phyloP scores from a whole-genome alignment of 1,284 basidiomycete genomes.

The Pisolithus thermaeus region DNA sequence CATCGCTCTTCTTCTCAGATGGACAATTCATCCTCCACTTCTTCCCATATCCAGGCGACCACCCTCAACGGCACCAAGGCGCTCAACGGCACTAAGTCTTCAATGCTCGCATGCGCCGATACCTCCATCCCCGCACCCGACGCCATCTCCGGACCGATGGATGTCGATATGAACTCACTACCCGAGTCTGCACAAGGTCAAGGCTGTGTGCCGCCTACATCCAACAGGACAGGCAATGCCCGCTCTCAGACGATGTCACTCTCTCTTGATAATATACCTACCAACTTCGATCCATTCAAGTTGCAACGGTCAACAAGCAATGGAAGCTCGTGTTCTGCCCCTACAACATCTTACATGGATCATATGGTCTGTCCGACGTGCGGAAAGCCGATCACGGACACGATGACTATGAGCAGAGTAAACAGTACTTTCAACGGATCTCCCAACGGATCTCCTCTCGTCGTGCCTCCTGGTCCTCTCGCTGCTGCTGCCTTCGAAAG shows the following conservation, averaged over 20 bases:
- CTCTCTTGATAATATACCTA: constrained; percentile 40
- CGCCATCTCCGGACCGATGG: constrained; percentile 9
- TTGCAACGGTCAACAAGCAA: constrained; percentile 19
- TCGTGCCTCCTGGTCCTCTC: constrained; percentile 53
- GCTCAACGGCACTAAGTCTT: constrained; percentile 9
- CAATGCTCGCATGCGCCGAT: constrained; percentile 16
- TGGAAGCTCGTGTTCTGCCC: constrained; percentile 34
- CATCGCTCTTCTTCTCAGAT: constrained; percentile 27
- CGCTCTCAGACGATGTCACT: constrained; percentile 31
- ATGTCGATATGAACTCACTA: constrained; percentile 27
- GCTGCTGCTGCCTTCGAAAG: constrained; percentile 54
- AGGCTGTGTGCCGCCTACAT: constrained; percentile 15
- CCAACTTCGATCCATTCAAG: constrained; percentile 31
- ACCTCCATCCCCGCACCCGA: not conserved
- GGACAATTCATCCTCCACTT: constrained; percentile 6
- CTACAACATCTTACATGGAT: constrained; percentile 36
- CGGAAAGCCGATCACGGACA: constrained; percentile 39
- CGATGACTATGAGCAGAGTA: constrained; percentile 30
- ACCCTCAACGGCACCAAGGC: constrained; percentile 14
- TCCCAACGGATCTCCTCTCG: constrained; percentile 41
- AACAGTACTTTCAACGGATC: constrained; percentile 27
- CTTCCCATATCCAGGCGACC: constrained; percentile 22
- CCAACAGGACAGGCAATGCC: constrained; percentile 22
- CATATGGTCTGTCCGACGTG: constrained; percentile 45
- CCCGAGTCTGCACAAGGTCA: constrained; percentile 25